phyloP scores from a whole-genome alignment of 352 stramenopile genomes.

The Phytophthora hybrid region DNA sequence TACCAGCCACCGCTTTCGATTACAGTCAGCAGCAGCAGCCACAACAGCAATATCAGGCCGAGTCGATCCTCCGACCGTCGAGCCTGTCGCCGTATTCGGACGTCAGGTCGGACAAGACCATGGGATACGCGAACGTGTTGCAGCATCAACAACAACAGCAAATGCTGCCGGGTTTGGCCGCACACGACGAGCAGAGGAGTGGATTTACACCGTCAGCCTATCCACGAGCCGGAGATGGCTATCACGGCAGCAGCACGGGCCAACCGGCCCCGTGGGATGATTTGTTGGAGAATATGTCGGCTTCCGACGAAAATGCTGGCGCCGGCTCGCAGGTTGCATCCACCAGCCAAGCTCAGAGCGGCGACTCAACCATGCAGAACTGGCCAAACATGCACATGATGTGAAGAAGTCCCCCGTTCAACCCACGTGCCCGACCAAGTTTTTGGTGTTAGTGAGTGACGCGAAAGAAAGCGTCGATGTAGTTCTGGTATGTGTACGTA shows the following conservation, averaged over 20 bases:
- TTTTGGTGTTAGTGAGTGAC: slow-evolving; percentile 33
- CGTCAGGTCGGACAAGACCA: slow-evolving; percentile 34
- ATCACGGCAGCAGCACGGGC: slow-evolving; percentile 22
- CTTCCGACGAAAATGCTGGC: slow-evolving; percentile 38
- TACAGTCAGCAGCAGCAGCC: slow-evolving; percentile 40
- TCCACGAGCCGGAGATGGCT: slow-evolving; percentile 27
- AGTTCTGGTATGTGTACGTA: slow-evolving; percentile 36
- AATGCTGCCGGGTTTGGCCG: slow-evolving; percentile 22
- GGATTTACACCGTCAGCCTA: slow-evolving; percentile 24
- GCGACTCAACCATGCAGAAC: slow-evolving; percentile 66
- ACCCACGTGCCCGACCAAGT: background rate
- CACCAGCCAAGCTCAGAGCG: slow-evolving; percentile 42
- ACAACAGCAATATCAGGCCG: slow-evolving; percentile 35
- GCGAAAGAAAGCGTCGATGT: slow-evolving; percentile 40
- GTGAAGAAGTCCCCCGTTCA: slow-evolving; percentile 33
- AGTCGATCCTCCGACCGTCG: slow-evolving; percentile 35
- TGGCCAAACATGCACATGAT: slow-evolving; percentile 85
- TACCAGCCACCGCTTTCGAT: slow-evolving; percentile 31
- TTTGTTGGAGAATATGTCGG: slow-evolving; percentile 78
- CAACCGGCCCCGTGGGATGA: slow-evolving; percentile 69
- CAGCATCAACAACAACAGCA: slow-evolving; percentile 36
- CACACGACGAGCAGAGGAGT: slow-evolving; percentile 28
- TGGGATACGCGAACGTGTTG: slow-evolving; percentile 34
- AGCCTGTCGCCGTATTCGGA: slow-evolving; percentile 34
- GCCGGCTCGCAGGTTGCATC: slow-evolving; percentile 3